phyloP scores from a whole-genome alignment of 2,329 filamentous ascomycete species.

The Penicillium psychrosexuale region DNA sequence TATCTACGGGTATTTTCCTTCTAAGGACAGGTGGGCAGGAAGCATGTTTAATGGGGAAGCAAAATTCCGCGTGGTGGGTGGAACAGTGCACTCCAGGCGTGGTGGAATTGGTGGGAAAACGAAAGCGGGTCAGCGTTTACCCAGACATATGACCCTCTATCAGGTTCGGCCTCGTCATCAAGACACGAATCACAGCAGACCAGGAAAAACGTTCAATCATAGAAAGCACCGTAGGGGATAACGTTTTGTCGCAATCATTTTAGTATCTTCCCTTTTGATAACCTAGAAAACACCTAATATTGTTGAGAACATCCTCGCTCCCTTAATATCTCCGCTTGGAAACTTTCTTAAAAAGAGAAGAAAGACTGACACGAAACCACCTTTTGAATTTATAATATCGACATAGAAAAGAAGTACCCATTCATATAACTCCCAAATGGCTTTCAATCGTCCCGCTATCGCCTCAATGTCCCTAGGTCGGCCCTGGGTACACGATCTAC shows the following conservation, averaged over 20 bases:
- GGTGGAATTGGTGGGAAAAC: conserved; percentile 12
- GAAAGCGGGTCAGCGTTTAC: conserved; percentile 9
- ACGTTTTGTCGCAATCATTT: conserved; percentile 10
- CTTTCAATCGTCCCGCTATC: conserved; percentile 55
- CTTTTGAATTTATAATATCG: not conserved
- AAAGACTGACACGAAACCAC: not conserved
- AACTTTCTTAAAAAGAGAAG: not conserved
- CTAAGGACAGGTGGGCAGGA: not conserved
- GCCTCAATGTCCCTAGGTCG: conserved; percentile 75
- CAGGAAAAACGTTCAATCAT: conserved; percentile 4
- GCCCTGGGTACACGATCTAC: conserved; percentile 65
- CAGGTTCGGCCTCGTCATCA: not conserved
- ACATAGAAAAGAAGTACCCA: not conserved
- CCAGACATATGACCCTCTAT: conserved; percentile 7
- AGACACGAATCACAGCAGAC: not conserved
- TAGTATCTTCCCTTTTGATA: not conserved
- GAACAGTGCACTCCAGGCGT: not conserved
- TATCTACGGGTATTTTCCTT: not conserved
- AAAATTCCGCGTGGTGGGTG: not conserved
- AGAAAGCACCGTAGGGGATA: conserved; percentile 6
- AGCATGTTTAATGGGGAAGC: not conserved
- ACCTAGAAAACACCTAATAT: not conserved
- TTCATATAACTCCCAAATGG: conserved; percentile 17
- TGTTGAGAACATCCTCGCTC: not conserved
- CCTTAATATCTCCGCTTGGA: not conserved